Percentiles rank a stretch among this genome's conserved stretches.
Conservation (phyloP, 148 eudicot species). For the Vaccinium darrowii region DNA sequence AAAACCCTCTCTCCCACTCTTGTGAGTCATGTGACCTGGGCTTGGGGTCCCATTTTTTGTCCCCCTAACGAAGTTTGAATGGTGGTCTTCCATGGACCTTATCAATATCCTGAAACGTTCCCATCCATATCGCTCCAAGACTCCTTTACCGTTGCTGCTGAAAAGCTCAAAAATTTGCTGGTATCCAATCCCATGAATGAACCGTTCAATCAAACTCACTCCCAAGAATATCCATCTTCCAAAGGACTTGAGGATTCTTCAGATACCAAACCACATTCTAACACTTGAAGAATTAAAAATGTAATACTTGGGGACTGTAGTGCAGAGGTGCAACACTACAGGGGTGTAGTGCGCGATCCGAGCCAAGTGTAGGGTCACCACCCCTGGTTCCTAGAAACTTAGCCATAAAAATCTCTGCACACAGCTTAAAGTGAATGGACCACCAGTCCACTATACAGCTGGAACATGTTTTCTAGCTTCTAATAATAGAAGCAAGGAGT, state of each 20-base stretch:
- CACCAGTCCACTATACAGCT: conserved; percentile 11
- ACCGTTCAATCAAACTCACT: not conserved
- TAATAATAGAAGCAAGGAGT: not conserved
- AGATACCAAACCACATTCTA: not conserved
- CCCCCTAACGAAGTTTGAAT: not conserved
- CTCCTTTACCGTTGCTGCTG: not conserved
- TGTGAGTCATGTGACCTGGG: not conserved
- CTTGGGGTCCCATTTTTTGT: not conserved
- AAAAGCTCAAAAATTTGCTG: not conserved
- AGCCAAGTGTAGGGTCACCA: too few species aligned
- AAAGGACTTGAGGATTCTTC: not conserved
- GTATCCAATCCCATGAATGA: not conserved
- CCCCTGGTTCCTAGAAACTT: too few species aligned
- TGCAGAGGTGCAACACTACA: too few species aligned
- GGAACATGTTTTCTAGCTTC: not conserved
- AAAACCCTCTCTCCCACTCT: not conserved
- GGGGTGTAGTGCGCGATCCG: too few species aligned
- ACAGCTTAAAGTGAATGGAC: not conserved
- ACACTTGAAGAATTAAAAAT: not conserved
- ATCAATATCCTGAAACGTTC: not conserved
- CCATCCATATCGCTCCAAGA: not conserved
- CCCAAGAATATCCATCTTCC: not conserved
- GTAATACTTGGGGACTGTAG: too few species aligned
- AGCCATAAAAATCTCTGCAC: not conserved
- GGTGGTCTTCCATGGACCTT: not conserved